These are phyloP conservation scores for Pelargonium nanum DNA, from an alignment of 345 rosid species.

Conservation along the genomic window DNA sequence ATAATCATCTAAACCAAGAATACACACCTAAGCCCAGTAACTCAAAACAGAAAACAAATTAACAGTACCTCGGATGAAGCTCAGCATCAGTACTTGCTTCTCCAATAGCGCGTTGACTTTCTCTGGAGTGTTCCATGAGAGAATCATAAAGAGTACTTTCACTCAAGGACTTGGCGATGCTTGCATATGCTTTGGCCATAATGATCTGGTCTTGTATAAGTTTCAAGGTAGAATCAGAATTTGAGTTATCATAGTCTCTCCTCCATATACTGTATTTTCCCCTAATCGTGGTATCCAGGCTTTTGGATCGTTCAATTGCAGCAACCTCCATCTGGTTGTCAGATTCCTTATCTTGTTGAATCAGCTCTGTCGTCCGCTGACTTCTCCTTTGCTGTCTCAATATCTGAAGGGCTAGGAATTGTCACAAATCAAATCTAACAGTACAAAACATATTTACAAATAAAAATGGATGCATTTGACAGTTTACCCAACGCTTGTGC, in stretches of 20 bases:
- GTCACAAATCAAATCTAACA: constrained; percentile 20
- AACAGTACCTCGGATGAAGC: constrained; percentile 62
- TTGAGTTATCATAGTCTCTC: constrained; percentile 75
- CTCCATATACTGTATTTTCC: constrained; percentile 93
- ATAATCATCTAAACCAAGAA: neutral
- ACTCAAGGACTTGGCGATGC: constrained; percentile 66
- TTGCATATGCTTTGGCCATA: constrained; percentile 91
- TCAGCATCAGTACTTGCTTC: constrained; percentile 75
- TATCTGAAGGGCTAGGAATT: constrained; percentile 32
- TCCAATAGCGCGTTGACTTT: constrained; percentile 55
- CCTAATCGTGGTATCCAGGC: constrained; percentile 37
- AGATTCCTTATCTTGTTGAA: constrained; percentile 46
- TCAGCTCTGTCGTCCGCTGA: constrained; percentile 49
- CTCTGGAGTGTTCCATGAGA: constrained; percentile 48
- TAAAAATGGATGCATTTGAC: constrained; percentile 13
- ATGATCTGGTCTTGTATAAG: constrained; percentile 95
- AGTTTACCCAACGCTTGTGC: constrained; percentile 71
- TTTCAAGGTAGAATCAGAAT: constrained; percentile 73
- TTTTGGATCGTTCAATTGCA: constrained; percentile 50
- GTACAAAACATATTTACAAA: constrained; percentile 5
- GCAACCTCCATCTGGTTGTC: constrained; percentile 46
- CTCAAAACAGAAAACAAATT: constrained; percentile 11
- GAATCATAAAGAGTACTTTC: constrained; percentile 43
- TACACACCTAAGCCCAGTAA: neutral
- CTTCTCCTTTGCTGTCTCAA: constrained; percentile 54